These are phyloP conservation scores for Chaetomiaceae sp. DNA, from an alignment of 2,329 filamentous ascomycete species.

Conservation along the genomic window DNA sequence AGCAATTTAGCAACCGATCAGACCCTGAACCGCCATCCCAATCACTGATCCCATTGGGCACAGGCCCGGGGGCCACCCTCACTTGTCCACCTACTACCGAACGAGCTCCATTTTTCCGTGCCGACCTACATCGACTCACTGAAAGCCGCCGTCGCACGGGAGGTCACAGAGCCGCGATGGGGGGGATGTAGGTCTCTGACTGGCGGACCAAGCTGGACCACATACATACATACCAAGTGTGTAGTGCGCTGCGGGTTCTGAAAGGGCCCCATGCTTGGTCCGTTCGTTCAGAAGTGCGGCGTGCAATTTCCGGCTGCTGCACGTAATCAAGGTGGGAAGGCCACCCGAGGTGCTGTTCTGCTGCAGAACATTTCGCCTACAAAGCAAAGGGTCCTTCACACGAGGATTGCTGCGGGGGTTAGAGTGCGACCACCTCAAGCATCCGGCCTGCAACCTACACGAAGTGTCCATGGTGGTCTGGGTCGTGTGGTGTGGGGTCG, in stretches of 20 bases:
- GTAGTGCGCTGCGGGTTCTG: too few species aligned
- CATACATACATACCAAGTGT: too few species aligned
- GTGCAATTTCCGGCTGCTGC: conserved; percentile 22
- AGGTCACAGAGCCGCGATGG: conserved; percentile 4
- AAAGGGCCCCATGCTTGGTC: conserved; percentile 23
- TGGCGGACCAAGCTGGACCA: neutral
- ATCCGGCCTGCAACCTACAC: too few species aligned
- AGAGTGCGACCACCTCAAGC: too few species aligned
- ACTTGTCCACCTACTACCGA: too few species aligned
- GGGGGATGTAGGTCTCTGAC: neutral
- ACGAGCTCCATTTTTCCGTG: too few species aligned
- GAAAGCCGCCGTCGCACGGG: neutral
- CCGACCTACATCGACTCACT: neutral
- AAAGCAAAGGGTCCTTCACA: conserved; percentile 6
- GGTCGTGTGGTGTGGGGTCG: too few species aligned
- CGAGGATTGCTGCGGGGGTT: neutral
- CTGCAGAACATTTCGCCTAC: conserved; percentile 14
- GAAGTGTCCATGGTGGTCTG: too few species aligned
- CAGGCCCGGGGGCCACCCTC: too few species aligned
- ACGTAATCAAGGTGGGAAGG: conserved; percentile 17
- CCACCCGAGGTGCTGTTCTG: conserved; percentile 4
- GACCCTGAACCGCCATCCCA: too few species aligned
- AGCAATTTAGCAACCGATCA: too few species aligned
- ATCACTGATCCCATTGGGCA: too few species aligned
- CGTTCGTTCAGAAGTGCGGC: conserved; percentile 10